Evolutionary conservation across 805 yeast genomes (phyloP).

Genomic region (Yamadazyma kitorensis): DNA sequence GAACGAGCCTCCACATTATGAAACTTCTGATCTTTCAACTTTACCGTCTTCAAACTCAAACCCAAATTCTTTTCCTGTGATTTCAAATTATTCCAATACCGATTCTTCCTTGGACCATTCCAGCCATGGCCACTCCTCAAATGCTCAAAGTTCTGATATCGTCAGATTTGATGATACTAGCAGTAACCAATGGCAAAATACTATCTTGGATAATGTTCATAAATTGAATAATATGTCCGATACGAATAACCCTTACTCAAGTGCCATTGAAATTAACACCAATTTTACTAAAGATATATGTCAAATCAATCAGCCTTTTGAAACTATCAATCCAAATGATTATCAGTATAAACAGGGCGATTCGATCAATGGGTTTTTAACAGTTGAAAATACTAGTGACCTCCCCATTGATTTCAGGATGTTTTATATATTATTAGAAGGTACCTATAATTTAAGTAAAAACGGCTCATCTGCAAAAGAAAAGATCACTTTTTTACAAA

Average conservation of each 20-base stretch:
- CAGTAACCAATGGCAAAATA: conserved; percentile 32
- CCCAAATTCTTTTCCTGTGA: no score
- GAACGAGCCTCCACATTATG: conserved; percentile 22
- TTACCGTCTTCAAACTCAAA: no score
- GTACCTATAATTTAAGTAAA: conserved; percentile 24
- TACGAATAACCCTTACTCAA: conserved; percentile 24
- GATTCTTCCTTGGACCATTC: conserved; percentile 1
- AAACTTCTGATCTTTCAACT: not conserved
- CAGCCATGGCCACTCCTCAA: conserved; percentile 1
- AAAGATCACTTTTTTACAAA: conserved; percentile 39
- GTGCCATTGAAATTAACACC: conserved; percentile 24
- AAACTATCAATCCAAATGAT: conserved; percentile 26
- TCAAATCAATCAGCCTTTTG: conserved; percentile 23
- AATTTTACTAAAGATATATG: conserved; percentile 36
- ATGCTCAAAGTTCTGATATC: no score
- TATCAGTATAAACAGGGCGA: conserved; percentile 68
- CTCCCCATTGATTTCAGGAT: conserved; percentile 55
- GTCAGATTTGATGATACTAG: conserved; percentile 29
- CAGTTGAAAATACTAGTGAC: conserved; percentile 39
- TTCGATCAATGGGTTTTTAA: conserved; percentile 54
- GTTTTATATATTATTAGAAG: conserved; percentile 59
- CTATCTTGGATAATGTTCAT: conserved; percentile 37
- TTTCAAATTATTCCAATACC: conserved; percentile 3
- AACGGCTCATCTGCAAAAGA: conserved; percentile 6
- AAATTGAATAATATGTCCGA: conserved; percentile 30